Conservation (phyloP, 306 rosid species). For the Vigna radiata region DNA sequence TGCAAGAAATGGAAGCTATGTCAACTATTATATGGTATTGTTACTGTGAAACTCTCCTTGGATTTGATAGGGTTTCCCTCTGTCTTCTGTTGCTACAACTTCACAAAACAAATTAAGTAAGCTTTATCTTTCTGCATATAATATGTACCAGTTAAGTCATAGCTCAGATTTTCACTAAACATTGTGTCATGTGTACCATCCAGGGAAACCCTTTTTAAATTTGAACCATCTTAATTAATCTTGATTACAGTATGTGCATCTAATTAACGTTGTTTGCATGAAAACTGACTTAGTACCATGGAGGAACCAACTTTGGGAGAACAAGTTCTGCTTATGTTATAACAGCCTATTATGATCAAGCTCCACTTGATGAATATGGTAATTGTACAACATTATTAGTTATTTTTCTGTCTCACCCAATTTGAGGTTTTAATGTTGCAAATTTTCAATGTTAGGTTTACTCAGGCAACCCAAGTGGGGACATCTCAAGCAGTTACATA, state of each 20-base stretch:
- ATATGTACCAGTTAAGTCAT: background rate
- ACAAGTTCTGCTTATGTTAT: slow-evolving; percentile 60
- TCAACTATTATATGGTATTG: slow-evolving; percentile 87
- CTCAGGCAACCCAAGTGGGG: slow-evolving; percentile 79
- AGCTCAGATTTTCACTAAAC: background rate
- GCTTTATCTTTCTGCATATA: background rate
- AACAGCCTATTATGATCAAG: slow-evolving; percentile 73
- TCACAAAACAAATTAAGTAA: slow-evolving; percentile 13
- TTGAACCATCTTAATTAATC: background rate
- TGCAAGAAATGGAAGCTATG: slow-evolving; percentile 86
- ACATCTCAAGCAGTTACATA: slow-evolving; percentile 72
- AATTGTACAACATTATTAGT: background rate
- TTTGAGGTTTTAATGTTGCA: slow-evolving; percentile 9
- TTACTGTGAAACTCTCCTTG: slow-evolving; percentile 4
- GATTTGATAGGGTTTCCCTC: background rate
- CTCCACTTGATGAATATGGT: slow-evolving; percentile 88
- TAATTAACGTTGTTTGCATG: slow-evolving; percentile 34
- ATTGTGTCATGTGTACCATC: background rate
- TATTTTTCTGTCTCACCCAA: background rate
- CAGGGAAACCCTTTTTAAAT: background rate
- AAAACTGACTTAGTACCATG: slow-evolving; percentile 64
- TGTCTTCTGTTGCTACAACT: slow-evolving; percentile 5
- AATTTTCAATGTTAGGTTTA: slow-evolving; percentile 56
- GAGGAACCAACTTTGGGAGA: slow-evolving; percentile 86
- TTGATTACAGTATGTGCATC: background rate